Conservation (phyloP, 2,329 filamentous ascomycete species). For the Cercospora nicotianae region DNA sequence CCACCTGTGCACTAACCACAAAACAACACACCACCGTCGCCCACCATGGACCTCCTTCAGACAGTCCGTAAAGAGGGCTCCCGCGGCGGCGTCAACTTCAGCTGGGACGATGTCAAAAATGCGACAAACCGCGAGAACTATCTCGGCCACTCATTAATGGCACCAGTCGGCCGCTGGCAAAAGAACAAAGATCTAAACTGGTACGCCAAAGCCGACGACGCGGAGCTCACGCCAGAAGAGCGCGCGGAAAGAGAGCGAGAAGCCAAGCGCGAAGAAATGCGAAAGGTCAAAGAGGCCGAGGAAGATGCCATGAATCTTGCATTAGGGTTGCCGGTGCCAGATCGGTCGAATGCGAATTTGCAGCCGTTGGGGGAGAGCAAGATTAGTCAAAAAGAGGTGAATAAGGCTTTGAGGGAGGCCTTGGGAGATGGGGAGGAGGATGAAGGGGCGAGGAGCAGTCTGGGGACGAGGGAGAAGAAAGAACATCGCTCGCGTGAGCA, state of each 20-base stretch:
- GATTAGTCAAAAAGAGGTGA: conserved; percentile 56
- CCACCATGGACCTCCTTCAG: conserved; percentile 83
- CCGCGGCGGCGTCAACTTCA: conserved; percentile 92
- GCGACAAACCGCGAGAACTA: conserved; percentile 87
- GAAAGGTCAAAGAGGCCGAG: conserved; percentile 83
- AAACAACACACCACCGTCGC: neutral
- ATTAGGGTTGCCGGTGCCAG: conserved; percentile 73
- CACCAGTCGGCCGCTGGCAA: conserved; percentile 87
- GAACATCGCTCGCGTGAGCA: conserved; percentile 27
- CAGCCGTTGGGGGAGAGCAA: conserved; percentile 58
- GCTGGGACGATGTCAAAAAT: conserved; percentile 89
- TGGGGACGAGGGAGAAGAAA: conserved; percentile 20
- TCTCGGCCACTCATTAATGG: conserved; percentile 88
- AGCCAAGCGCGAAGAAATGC: conserved; percentile 67
- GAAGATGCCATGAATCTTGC: conserved; percentile 85
- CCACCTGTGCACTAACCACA: neutral
- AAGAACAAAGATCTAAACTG: conserved; percentile 68
- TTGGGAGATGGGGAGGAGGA: conserved; percentile 44
- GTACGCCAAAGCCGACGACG: conserved; percentile 62
- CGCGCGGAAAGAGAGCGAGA: conserved; percentile 67
- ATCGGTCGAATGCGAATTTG: conserved; percentile 64
- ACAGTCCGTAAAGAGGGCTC: conserved; percentile 86
- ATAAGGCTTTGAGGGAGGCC: conserved; percentile 54
- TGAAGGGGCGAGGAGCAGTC: conserved; percentile 27
- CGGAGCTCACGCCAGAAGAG: conserved; percentile 50